Conservation (phyloP, 768 basidiomycete species). For the Phlebiopsis gigantea region DNA sequence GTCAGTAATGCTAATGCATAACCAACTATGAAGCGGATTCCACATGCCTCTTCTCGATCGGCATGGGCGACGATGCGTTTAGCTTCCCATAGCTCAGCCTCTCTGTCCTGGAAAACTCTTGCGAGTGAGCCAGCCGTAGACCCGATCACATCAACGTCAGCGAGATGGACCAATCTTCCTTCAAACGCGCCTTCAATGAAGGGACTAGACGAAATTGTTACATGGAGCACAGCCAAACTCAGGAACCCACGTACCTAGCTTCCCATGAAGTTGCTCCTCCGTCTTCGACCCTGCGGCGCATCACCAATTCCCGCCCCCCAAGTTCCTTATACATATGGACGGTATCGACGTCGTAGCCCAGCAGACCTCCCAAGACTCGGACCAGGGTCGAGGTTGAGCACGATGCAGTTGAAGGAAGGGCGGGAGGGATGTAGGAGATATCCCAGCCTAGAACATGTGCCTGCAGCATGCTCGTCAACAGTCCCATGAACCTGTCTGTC, state of each 20-base stretch:
- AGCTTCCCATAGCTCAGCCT: constrained; percentile 60
- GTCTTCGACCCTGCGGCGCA: constrained; percentile 53
- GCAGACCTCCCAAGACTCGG: constrained; percentile 44
- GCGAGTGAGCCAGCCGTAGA: constrained; percentile 60
- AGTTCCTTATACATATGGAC: constrained; percentile 67
- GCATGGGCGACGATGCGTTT: constrained; percentile 52
- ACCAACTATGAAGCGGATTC: too few species aligned
- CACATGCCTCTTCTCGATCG: constrained; percentile 38
- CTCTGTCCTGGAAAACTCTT: constrained; percentile 54
- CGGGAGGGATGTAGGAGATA: constrained; percentile 56
- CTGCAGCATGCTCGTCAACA: constrained; percentile 55
- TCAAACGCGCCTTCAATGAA: constrained; percentile 55
- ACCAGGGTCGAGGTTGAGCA: constrained; percentile 55
- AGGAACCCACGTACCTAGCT: constrained; percentile 40
- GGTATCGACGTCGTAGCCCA: constrained; percentile 57
- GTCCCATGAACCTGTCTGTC: constrained; percentile 47
- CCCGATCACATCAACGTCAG: constrained; percentile 60
- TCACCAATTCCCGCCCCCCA: constrained; percentile 59
- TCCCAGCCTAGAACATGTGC: constrained; percentile 64
- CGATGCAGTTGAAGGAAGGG: constrained; percentile 54
- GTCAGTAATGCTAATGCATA: not conserved
- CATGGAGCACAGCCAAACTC: not conserved
- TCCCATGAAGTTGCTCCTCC: constrained; percentile 51
- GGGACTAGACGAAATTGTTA: constrained; percentile 29
- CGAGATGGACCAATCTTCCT: constrained; percentile 53